phyloP scores from a whole-genome alignment of 2,329 filamentous ascomycete genomes.

The Coniella vitis region DNA sequence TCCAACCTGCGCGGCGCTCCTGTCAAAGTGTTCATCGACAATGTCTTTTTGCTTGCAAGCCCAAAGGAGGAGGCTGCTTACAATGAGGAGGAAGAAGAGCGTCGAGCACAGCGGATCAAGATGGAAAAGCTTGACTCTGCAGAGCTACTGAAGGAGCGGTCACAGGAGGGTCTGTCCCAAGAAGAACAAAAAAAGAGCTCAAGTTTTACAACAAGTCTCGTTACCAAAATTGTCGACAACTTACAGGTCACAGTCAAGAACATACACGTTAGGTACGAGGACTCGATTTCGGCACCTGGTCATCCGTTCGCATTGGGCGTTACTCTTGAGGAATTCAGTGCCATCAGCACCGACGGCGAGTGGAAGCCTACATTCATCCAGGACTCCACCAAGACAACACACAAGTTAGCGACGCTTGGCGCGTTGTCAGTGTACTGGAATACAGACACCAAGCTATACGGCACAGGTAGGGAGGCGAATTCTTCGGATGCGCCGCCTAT shows the following conservation, averaged over 20 bases:
- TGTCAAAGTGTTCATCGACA: constrained; percentile 90
- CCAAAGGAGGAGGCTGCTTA: constrained; percentile 94
- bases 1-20: constrained; percentile 92
- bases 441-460: constrained; percentile 80
- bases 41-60: constrained; percentile 91
- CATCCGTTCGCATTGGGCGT: constrained; percentile 92
- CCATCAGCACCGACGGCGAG: constrained; percentile 87
- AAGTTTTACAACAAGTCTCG: constrained; percentile 90
- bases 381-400: constrained; percentile 71
- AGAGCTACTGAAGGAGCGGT: constrained; percentile 86
- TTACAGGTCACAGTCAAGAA: constrained; percentile 97
- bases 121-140: constrained; percentile 98
- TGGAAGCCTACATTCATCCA: constrained; percentile 97
- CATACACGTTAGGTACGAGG: constrained; percentile 96
- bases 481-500: constrained; percentile 53
- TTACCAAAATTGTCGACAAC: constrained; percentile 97
- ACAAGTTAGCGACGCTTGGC: constrained; percentile 88
- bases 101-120: constrained; percentile 82
- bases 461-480: constrained; percentile 69
- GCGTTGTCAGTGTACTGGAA: constrained; percentile 97
- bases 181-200: constrained; percentile 98
- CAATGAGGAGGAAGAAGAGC: constrained; percentile 85
- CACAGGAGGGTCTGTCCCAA: constrained; percentile 83
- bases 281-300: constrained; percentile 88
- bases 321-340: constrained; percentile 93